Conservation (phyloP, 257 asterid species). For the Euphrasia confusa region DNA sequence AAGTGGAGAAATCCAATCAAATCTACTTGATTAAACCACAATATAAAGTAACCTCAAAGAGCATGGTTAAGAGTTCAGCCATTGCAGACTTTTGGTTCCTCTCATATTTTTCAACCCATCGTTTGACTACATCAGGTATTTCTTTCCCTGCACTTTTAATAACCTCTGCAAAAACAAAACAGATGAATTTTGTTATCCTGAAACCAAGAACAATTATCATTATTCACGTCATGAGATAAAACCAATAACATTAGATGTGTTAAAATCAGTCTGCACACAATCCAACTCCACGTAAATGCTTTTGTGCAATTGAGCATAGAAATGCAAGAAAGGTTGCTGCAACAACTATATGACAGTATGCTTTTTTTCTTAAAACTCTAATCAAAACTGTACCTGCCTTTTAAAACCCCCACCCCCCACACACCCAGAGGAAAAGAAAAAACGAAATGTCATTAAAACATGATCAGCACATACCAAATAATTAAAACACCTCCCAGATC, state of each 20-base stretch:
- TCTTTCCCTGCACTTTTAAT: slow-evolving; percentile 74
- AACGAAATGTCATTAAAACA: not conserved
- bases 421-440: slow-evolving; percentile 1
- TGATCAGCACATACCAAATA: not conserved
- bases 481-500: not conserved
- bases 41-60: slow-evolving; percentile 65
- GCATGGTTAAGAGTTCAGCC: slow-evolving; percentile 69
- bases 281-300: not conserved
- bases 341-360: not conserved
- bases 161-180: slow-evolving; percentile 46
- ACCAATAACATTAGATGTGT: not conserved
- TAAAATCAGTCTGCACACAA: slow-evolving; percentile 9
- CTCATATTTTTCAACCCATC: slow-evolving; percentile 87
- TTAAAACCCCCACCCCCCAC: no score
- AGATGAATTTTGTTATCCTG: slow-evolving; percentile 8
- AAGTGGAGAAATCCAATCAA: slow-evolving; percentile 18
- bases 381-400: not conserved
- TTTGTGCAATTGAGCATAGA: slow-evolving; percentile 11
- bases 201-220: slow-evolving; percentile 10
- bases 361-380: not conserved
- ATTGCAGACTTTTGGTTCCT: slow-evolving; percentile 59
- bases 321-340: slow-evolving; percentile 14
- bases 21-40: slow-evolving; percentile 18
- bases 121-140: slow-evolving; percentile 71
- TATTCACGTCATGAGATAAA: slow-evolving; percentile 19